These are phyloP conservation scores for Lithohypha guttulata DNA, from an alignment of 2,329 filamentous ascomycete species.

Conservation along the genomic window DNA sequence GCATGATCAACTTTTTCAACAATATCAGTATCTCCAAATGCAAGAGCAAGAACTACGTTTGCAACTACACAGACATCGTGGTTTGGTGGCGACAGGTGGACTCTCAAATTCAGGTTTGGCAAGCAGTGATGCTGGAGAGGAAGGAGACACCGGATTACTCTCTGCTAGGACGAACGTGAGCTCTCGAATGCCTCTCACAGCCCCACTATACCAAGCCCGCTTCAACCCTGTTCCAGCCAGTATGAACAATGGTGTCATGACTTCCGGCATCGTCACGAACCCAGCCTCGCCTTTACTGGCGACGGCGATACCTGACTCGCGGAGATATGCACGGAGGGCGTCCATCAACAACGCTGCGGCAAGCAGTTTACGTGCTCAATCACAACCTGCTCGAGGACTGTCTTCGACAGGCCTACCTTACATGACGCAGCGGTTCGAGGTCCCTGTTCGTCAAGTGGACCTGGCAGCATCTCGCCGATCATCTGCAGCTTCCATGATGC, in stretches of 20 bases:
- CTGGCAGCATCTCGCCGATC: neutral
- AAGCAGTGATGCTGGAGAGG: constrained; percentile 25
- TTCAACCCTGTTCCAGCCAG: constrained; percentile 19
- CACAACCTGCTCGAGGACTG: constrained; percentile 39
- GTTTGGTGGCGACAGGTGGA: constrained; percentile 13
- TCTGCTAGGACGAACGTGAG: constrained; percentile 14
- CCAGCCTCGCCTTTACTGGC: constrained; percentile 36
- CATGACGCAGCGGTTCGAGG: constrained; percentile 10
- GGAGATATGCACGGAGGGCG: constrained; percentile 35
- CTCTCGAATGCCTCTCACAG: constrained; percentile 20
- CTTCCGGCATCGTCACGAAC: constrained; percentile 33
- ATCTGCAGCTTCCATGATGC: neutral
- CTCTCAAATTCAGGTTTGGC: constrained; percentile 29
- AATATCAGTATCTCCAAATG: constrained; percentile 40
- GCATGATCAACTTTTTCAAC: constrained; percentile 39
- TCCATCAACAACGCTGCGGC: constrained; percentile 34
- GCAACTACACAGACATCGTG: constrained; percentile 28
- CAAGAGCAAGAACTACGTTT: constrained; percentile 40
- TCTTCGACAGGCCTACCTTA: constrained; percentile 23
- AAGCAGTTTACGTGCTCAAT: constrained; percentile 37
- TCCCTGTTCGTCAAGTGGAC: constrained; percentile 10
- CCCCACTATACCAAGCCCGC: constrained; percentile 21
- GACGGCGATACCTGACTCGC: constrained; percentile 31
- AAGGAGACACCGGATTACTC: constrained; percentile 12
- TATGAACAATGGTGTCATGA: constrained; percentile 14